Base-by-base conservation (phyloP, 2,329 filamentous ascomycete species). In the Zarea fungicola region DNA sequence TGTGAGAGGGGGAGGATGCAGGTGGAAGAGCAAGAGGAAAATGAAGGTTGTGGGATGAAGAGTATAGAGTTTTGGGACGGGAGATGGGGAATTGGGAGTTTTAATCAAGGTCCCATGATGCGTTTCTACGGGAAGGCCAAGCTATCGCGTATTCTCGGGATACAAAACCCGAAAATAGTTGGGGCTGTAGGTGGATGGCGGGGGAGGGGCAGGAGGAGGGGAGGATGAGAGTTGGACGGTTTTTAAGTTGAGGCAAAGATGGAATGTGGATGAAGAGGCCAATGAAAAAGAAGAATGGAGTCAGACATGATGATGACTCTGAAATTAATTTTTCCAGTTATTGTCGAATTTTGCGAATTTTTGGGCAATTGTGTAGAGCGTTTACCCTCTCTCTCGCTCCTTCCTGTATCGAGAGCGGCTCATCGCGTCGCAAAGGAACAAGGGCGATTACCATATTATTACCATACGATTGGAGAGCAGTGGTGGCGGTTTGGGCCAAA, bases 141-240 rank as follows among this genome's bases (percentile, higher is more conserved):
- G 37, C 32, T 26, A 26, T 50, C 41, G 41, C 29, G 41, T 44
- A 39, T 45, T 42, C 39, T 51, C 49, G 49, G 49, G 49, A 51
- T 48, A 23, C 43, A 47, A 51, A 51, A 16, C 49, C 49, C 49
- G 49, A 51, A 37, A 46, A 29, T 48, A 42, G 26, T 39, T 49
- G 39, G 47, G 40, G 14, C 39, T 29, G n/a, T 9, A 9, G 10
- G 36, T 22, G 29, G 41, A 51, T 46, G 43, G 49, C 43, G 49
- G 49, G 49, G 49, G 43, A 47, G 49, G 49, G 49, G 49, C 49
- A 42, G 22, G 6, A 6, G 18, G n/a, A 18, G 28, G 13, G 29
- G 34, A 5, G n/a, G n/a, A 23, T 25, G 28, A 35, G 22, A 42
- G 16, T 43, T n/a, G n/a, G n/a, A n/a, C n/a, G n/a, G n/a, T 36